These are phyloP conservation scores for Dioscorea dumetorum DNA, from an alignment of 106 monocot genomes.

Conservation along the genomic window DNA sequence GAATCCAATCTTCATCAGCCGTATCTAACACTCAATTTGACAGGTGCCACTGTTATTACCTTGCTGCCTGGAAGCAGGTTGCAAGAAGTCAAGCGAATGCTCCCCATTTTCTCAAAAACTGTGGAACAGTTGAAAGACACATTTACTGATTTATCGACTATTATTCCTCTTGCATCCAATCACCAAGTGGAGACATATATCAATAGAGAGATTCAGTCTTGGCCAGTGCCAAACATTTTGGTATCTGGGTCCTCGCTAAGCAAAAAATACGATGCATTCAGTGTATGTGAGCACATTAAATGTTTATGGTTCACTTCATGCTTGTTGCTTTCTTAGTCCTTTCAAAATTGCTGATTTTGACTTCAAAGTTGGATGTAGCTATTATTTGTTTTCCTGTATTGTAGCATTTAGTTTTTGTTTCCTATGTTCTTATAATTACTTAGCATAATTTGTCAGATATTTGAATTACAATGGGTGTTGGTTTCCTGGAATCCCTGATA, in stretches of 20 bases:
- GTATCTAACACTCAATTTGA: too few relatives aligned
- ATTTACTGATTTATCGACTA: constrained; percentile 33
- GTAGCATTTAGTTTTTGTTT: too few relatives aligned
- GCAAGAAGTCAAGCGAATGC: constrained; percentile 89
- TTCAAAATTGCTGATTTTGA: too few relatives aligned
- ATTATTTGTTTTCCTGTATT: too few relatives aligned
- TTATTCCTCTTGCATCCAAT: constrained; percentile 74
- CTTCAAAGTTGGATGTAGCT: too few relatives aligned
- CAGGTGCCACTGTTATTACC: constrained; percentile 58
- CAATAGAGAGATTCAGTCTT: constrained; percentile 28
- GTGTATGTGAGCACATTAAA: constrained; percentile 27
- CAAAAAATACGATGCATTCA: constrained; percentile 79
- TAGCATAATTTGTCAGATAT: too few relatives aligned
- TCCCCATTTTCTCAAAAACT: constrained; percentile 68
- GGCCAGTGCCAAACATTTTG: constrained; percentile 29
- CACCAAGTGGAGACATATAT: constrained; percentile 54
- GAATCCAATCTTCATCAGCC: too few relatives aligned
- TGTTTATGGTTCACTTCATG: not conserved
- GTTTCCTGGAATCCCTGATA: too few relatives aligned
- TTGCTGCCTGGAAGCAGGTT: constrained; percentile 95
- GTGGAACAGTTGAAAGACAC: constrained; percentile 44
- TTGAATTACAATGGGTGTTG: too few relatives aligned
- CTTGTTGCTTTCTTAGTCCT: too few relatives aligned
- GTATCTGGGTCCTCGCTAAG: constrained; percentile 52
- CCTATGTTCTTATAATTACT: too few relatives aligned